Evolutionary conservation across 2,329 filamentous ascomycete genomes (phyloP).

Genomic region (Dryadomyces quercus-mongolicae): DNA sequence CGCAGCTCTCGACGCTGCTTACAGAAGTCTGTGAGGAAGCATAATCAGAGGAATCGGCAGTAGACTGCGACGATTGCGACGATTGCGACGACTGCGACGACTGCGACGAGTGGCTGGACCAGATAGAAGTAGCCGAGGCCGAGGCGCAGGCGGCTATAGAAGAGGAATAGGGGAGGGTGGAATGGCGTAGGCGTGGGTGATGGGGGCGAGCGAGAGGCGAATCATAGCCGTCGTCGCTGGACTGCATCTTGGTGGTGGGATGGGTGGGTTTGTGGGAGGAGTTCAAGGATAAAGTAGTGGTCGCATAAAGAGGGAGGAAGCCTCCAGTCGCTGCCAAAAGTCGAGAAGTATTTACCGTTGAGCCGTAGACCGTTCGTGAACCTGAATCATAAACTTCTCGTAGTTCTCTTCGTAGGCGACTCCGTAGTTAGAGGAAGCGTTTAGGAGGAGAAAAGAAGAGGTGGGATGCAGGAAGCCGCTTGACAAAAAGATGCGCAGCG

Average conservation of each 20-base stretch:
- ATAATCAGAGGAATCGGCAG: slow-evolving; percentile 4
- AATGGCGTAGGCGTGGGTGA: slow-evolving; percentile 27
- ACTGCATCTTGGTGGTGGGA: slow-evolving; percentile 44
- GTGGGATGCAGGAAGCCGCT: too few relatives aligned
- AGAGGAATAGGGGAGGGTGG: slow-evolving; percentile 46
- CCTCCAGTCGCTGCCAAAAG: slow-evolving; percentile 14
- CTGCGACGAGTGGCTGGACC: slow-evolving; percentile 49
- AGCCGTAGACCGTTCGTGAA: slow-evolving; percentile 12
- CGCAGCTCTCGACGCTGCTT: slow-evolving; percentile 6
- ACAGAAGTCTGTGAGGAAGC: slow-evolving; percentile 17
- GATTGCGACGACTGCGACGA: slow-evolving; percentile 8
- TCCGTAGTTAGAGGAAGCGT: slow-evolving; percentile 1
- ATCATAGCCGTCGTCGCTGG: slow-evolving; percentile 36
- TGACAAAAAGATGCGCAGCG: slow-evolving; percentile 15
- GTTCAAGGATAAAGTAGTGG: neutral
- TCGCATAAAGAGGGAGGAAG: neutral
- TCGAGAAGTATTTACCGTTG: slow-evolving; percentile 10
- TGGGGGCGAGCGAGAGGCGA: slow-evolving; percentile 35
- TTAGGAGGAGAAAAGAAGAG: slow-evolving; percentile 13
- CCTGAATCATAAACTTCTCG: slow-evolving; percentile 10
- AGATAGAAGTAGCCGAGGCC: slow-evolving; percentile 64
- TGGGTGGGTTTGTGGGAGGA: slow-evolving; percentile 6
- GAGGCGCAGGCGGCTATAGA: slow-evolving; percentile 65
- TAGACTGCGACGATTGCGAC: slow-evolving; percentile 2
- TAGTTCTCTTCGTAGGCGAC: slow-evolving; percentile 5